Evolutionary conservation across 2,329 filamentous ascomycete genomes (phyloP).

Genomic region (Hypocrella siamensis): DNA sequence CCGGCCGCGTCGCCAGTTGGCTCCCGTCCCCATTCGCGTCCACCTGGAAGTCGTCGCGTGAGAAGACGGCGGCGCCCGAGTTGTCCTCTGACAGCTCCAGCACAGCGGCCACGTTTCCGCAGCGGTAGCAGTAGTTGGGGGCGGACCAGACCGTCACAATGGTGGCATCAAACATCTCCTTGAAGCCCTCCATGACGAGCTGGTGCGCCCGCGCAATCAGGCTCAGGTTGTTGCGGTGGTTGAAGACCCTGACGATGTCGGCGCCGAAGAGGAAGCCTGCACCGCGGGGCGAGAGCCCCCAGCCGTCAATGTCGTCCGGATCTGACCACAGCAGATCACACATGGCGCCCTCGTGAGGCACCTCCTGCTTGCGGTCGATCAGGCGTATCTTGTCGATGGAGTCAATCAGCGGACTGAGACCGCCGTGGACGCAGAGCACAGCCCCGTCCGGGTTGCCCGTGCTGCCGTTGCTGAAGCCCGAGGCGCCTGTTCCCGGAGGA

Average conservation of each 20-base stretch:
- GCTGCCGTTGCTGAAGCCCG: slow-evolving; percentile 49
- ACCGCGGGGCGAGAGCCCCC: slow-evolving; percentile 85
- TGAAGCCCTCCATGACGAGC: slow-evolving; percentile 98
- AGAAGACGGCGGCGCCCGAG: slow-evolving; percentile 54
- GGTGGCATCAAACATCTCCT: slow-evolving; percentile 93
- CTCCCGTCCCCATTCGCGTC: slow-evolving; percentile 36
- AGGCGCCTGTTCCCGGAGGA: slow-evolving; percentile 65
- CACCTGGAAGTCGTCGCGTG: slow-evolving; percentile 56
- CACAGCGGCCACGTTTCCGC: slow-evolving; percentile 89
- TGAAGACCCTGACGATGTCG: slow-evolving; percentile 92
- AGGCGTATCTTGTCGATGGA: slow-evolving; percentile 90
- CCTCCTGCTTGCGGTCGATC: slow-evolving; percentile 92
- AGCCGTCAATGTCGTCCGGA: slow-evolving; percentile 93
- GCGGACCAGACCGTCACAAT: slow-evolving; percentile 99
- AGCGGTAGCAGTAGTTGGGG: slow-evolving; percentile 93
- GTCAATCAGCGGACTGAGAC: slow-evolving; percentile 80
- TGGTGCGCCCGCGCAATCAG: slow-evolving; percentile 91
- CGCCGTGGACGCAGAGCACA: slow-evolving; percentile 90
- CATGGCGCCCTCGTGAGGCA: slow-evolving; percentile 97
- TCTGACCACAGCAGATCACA: slow-evolving; percentile 97
- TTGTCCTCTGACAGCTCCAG: slow-evolving; percentile 83
- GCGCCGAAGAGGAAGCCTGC: slow-evolving; percentile 92
- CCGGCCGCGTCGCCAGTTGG: slow-evolving; percentile 48
- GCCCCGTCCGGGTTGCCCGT: slow-evolving; percentile 59
- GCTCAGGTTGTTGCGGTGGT: slow-evolving; percentile 81